Evolutionary conservation across 441 rosid species (phyloP), one percentile per base, ranked within the genome.

Genomic region (Euphorbia corollata): DNA sequence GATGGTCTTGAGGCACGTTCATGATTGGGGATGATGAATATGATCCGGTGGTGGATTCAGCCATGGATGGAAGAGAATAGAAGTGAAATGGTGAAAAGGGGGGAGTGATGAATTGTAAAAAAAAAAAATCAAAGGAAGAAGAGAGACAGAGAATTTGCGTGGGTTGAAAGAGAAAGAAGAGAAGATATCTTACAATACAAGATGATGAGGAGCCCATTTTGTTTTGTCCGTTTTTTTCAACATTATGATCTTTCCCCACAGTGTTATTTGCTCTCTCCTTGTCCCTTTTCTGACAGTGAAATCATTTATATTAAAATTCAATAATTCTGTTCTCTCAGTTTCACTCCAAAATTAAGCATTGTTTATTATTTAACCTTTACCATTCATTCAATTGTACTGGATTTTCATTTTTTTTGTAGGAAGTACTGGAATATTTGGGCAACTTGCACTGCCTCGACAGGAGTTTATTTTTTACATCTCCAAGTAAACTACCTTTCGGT

Each of bases 1-100:
- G 85, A 68, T 90, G 93, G 85, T 93, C 95, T 54, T 78, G 75
- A 18, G 90, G 75, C 65, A 89, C 50, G 56, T 72, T 78, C 38
- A 66, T 23, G 20, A 88, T 78, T 4, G 88, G 45, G 6, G 67
- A 57, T 1, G 79, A n/a, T 6, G 74, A 47, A 0, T 80, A 75
- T 69, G 75, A 48, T 36, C 24, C 48, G 53, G 53, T 48, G 67
- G 53, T 41, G 67, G 8, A 48, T 65, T 78, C 80, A 32, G 81
- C 84, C 83, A 82, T 78, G 72, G 54, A 64, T 23, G 32, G 6
- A 30, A 10, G 15, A 57, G 11, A 30, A 15, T 9, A 13, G 2
- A 22, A 54, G 8, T 19, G 56, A 38, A 38, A 9, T n/a, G 30
- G 58, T 18, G 22, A 11, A 15, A 22, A 7, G 10, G 32, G 32